Conservation (phyloP, 2,329 filamentous ascomycete species). For the Alternaria sp. region DNA sequence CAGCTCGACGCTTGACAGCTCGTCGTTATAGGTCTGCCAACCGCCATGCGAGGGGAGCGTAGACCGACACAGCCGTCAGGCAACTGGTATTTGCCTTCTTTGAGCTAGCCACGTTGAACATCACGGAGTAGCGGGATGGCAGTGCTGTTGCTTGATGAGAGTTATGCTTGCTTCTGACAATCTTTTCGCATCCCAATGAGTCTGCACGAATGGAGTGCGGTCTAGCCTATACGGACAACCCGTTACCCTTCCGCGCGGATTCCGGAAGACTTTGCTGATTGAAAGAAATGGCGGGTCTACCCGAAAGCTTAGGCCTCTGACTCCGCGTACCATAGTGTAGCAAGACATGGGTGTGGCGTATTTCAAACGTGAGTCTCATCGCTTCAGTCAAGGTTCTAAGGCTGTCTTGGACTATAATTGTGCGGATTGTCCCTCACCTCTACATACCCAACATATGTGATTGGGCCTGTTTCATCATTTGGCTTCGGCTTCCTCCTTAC, state of each 20-base stretch:
- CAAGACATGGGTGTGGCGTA: slow-evolving; percentile 16
- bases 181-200: background rate
- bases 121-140: slow-evolving; percentile 18
- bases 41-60: slow-evolving; percentile 1
- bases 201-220: slow-evolving; percentile 4
- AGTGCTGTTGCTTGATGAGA: slow-evolving; percentile 16
- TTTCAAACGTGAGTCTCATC: slow-evolving; percentile 22
- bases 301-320: slow-evolving; percentile 20
- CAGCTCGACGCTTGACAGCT: slow-evolving; percentile 10
- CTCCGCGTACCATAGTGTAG: slow-evolving; percentile 17
- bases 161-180: slow-evolving; percentile 18
- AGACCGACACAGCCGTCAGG: slow-evolving; percentile 16
- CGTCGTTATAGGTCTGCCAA: slow-evolving; percentile 17
- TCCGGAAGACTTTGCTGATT: slow-evolving; percentile 17
- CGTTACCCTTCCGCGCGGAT: slow-evolving; percentile 24
- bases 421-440: slow-evolving; percentile 2
- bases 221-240: slow-evolving; percentile 1
- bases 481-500: slow-evolving; percentile 28
- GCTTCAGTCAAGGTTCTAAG: slow-evolving; percentile 4
- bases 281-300: slow-evolving; percentile 14
- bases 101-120: slow-evolving; percentile 35
- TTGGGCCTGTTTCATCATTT: slow-evolving; percentile 9
- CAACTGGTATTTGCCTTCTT: slow-evolving; percentile 21
- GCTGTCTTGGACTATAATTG: slow-evolving; percentile 27
- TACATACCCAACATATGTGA: slow-evolving; percentile 4